Conservation (phyloP, 768 basidiomycete genomes). For the Saitozyma podzolica region DNA sequence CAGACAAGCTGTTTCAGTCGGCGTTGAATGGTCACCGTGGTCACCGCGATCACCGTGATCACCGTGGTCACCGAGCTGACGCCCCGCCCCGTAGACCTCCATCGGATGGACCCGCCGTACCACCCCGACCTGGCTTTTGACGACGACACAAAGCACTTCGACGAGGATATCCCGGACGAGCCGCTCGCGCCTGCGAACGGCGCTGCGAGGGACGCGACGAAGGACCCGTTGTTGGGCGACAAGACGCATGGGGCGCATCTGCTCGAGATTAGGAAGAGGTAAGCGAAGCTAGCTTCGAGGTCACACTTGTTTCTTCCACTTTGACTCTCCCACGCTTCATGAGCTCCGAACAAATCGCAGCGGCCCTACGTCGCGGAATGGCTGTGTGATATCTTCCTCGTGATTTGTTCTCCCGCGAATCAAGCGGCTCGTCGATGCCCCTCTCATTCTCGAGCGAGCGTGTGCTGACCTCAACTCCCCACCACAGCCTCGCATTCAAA, state of each 20-base stretch:
- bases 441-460: neutral
- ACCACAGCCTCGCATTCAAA: constrained; percentile 47
- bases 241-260: constrained; percentile 81
- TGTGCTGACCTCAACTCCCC: neutral
- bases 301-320: neutral
- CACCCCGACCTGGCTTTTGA: constrained; percentile 76
- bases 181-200: constrained; percentile 87
- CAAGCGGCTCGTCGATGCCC: too few species aligned
- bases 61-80: constrained; percentile 1
- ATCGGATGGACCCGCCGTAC: constrained; percentile 81
- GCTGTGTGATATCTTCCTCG: neutral
- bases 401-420: too few species aligned
- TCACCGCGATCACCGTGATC: too few species aligned
- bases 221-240: constrained; percentile 84
- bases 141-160: constrained; percentile 92
- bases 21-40: too few species aligned
- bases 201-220: constrained; percentile 71
- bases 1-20: neutral
- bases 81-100: constrained; percentile 58
- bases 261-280: constrained; percentile 79
- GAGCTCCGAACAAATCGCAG: neutral
- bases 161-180: constrained; percentile 75
- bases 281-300: constrained; percentile 4
- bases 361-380: neutral
- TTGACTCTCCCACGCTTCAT: neutral